Evolutionary conservation across 148 eudicot genomes (phyloP).

Genomic region (Talinum fruticosum): DNA sequence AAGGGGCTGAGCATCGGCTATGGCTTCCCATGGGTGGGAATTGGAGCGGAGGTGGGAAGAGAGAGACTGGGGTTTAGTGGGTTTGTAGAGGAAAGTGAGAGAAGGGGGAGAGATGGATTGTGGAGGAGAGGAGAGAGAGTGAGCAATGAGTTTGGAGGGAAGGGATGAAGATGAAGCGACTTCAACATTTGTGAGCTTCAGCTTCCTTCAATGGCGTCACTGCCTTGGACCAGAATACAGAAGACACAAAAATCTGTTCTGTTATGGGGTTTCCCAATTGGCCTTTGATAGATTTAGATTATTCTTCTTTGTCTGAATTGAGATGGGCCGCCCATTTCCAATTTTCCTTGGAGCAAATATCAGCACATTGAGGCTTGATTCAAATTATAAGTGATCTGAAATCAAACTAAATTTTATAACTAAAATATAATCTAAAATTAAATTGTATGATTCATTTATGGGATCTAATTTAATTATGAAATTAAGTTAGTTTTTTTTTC

Average conservation of each 20-base stretch:
- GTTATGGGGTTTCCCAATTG: background rate
- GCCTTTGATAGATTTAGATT: background rate
- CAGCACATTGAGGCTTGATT: no score
- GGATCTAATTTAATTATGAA: no score
- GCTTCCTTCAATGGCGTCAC: background rate
- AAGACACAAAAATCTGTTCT: background rate
- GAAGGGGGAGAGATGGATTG: conserved; percentile 25
- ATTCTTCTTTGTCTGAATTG: no score
- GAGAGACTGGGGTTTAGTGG: conserved; percentile 26
- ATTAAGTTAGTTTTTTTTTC: no score
- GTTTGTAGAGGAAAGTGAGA: conserved; percentile 27
- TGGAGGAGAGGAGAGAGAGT: conserved; percentile 19
- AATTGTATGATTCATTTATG: no score
- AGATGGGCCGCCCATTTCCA: no score
- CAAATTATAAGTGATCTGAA: no score
- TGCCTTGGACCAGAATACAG: background rate
- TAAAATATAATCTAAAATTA: no score
- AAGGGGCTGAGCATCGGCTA: conserved; percentile 20
- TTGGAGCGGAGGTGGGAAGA: conserved; percentile 29
- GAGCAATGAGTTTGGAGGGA: conserved; percentile 23
- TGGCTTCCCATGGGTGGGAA: conserved; percentile 27
- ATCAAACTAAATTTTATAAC: no score
- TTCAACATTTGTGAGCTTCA: conserved; percentile 41
- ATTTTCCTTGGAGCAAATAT: no score
- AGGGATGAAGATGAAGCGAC: conserved; percentile 26